These are phyloP conservation scores for Kwoniella pini DNA, from an alignment of 768 basidiomycete species.

Conservation along the genomic window DNA sequence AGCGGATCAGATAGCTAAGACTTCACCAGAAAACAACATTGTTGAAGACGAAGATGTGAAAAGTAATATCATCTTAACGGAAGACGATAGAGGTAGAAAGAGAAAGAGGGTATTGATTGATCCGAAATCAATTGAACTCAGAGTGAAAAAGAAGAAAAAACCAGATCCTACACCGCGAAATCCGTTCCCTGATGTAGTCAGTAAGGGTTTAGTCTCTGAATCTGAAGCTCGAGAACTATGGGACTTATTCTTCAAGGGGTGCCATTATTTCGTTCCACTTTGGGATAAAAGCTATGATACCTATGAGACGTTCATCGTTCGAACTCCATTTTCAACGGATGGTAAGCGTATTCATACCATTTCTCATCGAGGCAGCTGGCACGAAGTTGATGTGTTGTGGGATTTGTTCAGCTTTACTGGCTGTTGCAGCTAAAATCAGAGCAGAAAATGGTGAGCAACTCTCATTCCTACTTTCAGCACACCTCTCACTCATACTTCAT, in stretches of 20 bases:
- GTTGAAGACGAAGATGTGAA: conserved; percentile 13
- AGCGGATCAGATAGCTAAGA: conserved; percentile 73
- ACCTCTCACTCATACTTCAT: too few species aligned
- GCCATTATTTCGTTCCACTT: conserved; percentile 92
- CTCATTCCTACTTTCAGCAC: too few species aligned
- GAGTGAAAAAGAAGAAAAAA: conserved; percentile 49
- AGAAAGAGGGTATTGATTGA: conserved; percentile 80
- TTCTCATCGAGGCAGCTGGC: background rate
- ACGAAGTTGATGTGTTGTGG: background rate
- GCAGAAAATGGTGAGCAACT: conserved; percentile 71
- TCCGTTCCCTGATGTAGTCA: conserved; percentile 54
- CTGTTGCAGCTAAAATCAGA: conserved; percentile 87
- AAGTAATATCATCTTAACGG: background rate
- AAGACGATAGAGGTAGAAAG: conserved; percentile 58
- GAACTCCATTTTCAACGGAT: conserved; percentile 94
- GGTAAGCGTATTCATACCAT: conserved; percentile 56
- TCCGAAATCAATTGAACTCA: conserved; percentile 64
- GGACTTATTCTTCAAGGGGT: conserved; percentile 96
- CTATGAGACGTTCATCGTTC: conserved; percentile 85
- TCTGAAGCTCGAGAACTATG: conserved; percentile 84
- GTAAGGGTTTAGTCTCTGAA: conserved; percentile 79
- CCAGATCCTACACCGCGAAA: conserved; percentile 53
- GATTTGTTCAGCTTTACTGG: conserved; percentile 62
- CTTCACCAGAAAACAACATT: conserved; percentile 6
- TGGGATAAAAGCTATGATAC: conserved; percentile 93